These are phyloP conservation scores for Trichoderma harzianum DNA, from an alignment of 2,329 filamentous ascomycete species.

Conservation along the genomic window DNA sequence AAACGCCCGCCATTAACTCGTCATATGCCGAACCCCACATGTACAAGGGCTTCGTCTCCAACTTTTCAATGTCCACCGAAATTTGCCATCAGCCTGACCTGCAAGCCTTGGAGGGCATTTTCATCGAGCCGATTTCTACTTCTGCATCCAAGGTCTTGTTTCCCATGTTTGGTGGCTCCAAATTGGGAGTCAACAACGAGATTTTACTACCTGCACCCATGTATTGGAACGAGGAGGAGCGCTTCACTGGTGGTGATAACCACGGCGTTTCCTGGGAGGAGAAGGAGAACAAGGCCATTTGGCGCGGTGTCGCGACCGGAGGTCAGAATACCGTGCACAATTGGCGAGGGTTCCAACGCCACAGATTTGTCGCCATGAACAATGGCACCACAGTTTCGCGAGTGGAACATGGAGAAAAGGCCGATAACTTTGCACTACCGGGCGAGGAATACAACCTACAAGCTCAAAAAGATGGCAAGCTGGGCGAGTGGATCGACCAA, in stretches of 20 bases:
- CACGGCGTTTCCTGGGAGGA: slow-evolving; percentile 54
- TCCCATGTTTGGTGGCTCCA: slow-evolving; percentile 67
- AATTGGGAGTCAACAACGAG: slow-evolving; percentile 66
- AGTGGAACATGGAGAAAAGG: slow-evolving; percentile 44
- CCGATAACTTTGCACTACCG: slow-evolving; percentile 55
- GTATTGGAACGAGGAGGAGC: slow-evolving; percentile 62
- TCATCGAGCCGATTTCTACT: slow-evolving; percentile 58
- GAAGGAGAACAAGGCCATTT: slow-evolving; percentile 55
- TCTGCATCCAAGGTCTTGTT: slow-evolving; percentile 56
- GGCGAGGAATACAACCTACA: slow-evolving; percentile 44
- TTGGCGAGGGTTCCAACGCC: slow-evolving; percentile 71
- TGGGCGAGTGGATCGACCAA: slow-evolving; percentile 48
- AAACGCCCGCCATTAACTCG: slow-evolving; percentile 44
- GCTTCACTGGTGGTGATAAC: slow-evolving; percentile 56
- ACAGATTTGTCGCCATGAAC: slow-evolving; percentile 71
- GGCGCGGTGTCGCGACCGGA: slow-evolving; percentile 67
- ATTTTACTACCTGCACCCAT: slow-evolving; percentile 67
- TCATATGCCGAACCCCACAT: slow-evolving; percentile 47
- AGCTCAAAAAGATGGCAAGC: slow-evolving; percentile 42
- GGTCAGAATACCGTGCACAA: slow-evolving; percentile 57
- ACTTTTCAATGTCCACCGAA: slow-evolving; percentile 58
- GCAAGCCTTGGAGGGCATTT: slow-evolving; percentile 60
- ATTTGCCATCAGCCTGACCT: slow-evolving; percentile 65
- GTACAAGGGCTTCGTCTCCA: slow-evolving; percentile 56
- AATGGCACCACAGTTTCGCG: slow-evolving; percentile 58